Evolutionary conservation across 768 basidiomycete genomes (phyloP).

Genomic region (Tulasnella sp.): DNA sequence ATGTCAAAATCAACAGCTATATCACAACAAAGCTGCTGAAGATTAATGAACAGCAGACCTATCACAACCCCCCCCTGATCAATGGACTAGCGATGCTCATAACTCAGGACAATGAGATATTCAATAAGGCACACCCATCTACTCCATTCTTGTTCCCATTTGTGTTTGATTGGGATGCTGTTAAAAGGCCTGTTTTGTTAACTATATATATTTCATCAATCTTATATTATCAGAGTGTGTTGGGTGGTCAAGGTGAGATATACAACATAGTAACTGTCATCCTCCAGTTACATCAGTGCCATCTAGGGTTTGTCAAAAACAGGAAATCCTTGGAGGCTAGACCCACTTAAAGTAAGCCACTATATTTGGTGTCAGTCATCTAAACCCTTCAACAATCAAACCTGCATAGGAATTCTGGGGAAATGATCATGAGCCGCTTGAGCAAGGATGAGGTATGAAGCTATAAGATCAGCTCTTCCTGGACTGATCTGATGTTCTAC

Average conservation of each 20-base stretch:
- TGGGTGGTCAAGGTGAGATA: neutral
- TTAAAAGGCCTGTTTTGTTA: constrained; percentile 39
- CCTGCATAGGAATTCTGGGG: constrained; percentile 37
- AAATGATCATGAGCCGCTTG: constrained; percentile 39
- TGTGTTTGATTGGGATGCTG: too few species aligned
- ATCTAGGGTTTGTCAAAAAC: constrained; percentile 63
- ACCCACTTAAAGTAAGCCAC: constrained; percentile 23
- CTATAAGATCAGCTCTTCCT: too few species aligned
- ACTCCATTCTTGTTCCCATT: too few species aligned
- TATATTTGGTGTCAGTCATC: too few species aligned
- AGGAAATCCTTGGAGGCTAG: constrained; percentile 51
- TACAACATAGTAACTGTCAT: constrained; percentile 47
- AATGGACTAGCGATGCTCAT: constrained; percentile 1
- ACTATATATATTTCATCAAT: constrained; percentile 32
- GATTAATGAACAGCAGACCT: constrained; percentile 55
- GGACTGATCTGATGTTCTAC: too few species aligned
- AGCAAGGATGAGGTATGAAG: constrained; percentile 40
- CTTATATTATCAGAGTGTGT: constrained; percentile 15
- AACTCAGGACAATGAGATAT: constrained; percentile 65
- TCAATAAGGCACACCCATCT: constrained; percentile 41
- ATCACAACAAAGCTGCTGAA: constrained; percentile 53
- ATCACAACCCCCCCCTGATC: constrained; percentile 23
- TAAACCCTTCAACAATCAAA: neutral
- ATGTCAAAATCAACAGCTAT: constrained; percentile 34
- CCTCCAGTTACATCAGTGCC: constrained; percentile 55